Conservation (phyloP, 495 filamentous ascomycete genomes). For the Penicillium nucicola region DNA sequence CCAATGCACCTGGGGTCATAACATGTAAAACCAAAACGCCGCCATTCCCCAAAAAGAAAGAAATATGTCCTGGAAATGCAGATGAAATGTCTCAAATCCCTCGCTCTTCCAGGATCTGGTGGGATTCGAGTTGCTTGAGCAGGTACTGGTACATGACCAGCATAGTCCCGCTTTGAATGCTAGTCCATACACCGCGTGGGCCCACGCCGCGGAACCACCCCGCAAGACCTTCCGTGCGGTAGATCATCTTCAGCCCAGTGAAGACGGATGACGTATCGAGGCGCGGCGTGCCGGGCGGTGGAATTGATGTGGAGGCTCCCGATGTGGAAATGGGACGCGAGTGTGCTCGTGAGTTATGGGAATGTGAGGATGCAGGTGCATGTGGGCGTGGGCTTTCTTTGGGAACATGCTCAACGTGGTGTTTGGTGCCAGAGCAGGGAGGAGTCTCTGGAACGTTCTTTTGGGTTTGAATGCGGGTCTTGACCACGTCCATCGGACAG, state of each 20-base stretch:
- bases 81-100: slow-evolving; percentile 21
- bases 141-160: slow-evolving; percentile 91
- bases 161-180: slow-evolving; percentile 96
- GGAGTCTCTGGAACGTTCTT: slow-evolving; percentile 50
- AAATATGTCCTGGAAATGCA: slow-evolving; percentile 8
- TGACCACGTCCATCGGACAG: slow-evolving; percentile 94
- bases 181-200: slow-evolving; percentile 94
- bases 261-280: slow-evolving; percentile 86
- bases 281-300: slow-evolving; percentile 66
- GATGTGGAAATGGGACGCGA: slow-evolving; percentile 77
- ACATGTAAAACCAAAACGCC: slow-evolving; percentile 28
- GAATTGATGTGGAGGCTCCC: slow-evolving; percentile 74
- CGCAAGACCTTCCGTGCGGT: slow-evolving; percentile 77
- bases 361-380: slow-evolving; percentile 17
- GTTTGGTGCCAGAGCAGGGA: slow-evolving; percentile 19
- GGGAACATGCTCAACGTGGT: slow-evolving; percentile 23
- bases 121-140: slow-evolving; percentile 67
- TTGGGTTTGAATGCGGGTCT: slow-evolving; percentile 96
- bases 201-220: slow-evolving; percentile 97
- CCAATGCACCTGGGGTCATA: slow-evolving; percentile 2
- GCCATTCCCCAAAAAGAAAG: slow-evolving; percentile 6
- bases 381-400: slow-evolving; percentile 39
- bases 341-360: slow-evolving; percentile 30
- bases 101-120: slow-evolving; percentile 29
- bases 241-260: slow-evolving; percentile 81